Conservation (phyloP, 2,329 filamentous ascomycete species). For the Fusarium tricinctum region DNA sequence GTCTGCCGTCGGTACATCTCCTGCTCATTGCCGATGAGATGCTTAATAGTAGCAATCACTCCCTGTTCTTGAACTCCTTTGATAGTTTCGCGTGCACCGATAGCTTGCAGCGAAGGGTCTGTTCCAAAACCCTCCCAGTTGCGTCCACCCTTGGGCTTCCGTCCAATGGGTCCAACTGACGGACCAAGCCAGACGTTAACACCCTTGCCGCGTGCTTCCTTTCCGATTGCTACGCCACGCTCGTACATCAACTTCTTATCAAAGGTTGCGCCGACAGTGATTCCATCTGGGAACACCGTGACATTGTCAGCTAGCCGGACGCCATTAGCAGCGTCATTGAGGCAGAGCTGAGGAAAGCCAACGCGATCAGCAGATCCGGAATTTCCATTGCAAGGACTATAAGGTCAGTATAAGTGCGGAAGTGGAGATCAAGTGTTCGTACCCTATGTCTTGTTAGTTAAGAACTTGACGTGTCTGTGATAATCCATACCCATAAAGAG, state of each 20-base stretch:
- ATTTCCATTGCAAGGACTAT: constrained; percentile 79
- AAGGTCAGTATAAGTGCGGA: neutral
- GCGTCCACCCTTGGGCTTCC: constrained; percentile 79
- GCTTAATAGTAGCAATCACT: constrained; percentile 70
- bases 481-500: constrained; percentile 72
- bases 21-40: constrained; percentile 69
- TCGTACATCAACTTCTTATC: constrained; percentile 79
- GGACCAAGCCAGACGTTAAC: constrained; percentile 80
- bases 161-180: constrained; percentile 77
- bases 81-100: constrained; percentile 84
- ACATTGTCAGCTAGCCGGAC: constrained; percentile 80
- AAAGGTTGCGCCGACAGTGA: constrained; percentile 81
- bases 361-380: constrained; percentile 78
- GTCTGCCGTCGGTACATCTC: constrained; percentile 69
- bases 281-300: constrained; percentile 84
- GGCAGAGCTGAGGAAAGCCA: constrained; percentile 78
- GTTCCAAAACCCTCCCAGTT: constrained; percentile 82
- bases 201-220: constrained; percentile 81
- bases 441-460: constrained; percentile 34
- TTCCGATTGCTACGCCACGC: constrained; percentile 76
- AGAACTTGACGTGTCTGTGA: neutral
- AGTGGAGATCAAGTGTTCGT: neutral
- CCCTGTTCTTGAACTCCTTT: constrained; percentile 74
- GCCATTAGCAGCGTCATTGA: constrained; percentile 80
- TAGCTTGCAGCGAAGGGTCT: constrained; percentile 80